Evolutionary conservation across 257 asterid genomes (phyloP).

Genomic region (Lycium barbarum): DNA sequence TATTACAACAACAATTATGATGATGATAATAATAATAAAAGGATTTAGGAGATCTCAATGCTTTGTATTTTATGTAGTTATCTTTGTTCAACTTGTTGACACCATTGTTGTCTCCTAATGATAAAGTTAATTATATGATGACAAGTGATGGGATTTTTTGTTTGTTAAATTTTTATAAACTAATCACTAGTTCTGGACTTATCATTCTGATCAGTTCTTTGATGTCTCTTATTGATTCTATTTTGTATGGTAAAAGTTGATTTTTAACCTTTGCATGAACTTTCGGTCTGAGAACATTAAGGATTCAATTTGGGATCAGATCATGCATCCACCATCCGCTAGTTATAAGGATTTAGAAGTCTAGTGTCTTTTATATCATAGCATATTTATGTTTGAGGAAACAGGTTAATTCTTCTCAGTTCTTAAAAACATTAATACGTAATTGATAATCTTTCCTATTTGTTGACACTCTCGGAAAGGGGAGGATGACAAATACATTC

Average conservation of each 20-base stretch:
- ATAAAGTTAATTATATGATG: neutral
- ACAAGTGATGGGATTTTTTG: neutral
- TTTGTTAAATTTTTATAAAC: neutral
- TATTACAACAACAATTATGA: neutral
- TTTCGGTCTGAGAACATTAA: neutral
- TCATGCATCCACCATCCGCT: neutral
- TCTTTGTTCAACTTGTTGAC: neutral
- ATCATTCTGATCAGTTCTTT: neutral
- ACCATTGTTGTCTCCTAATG: neutral
- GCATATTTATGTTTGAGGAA: neutral
- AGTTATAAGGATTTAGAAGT: slow-evolving; percentile 21
- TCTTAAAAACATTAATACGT: neutral
- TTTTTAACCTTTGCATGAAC: slow-evolving; percentile 16
- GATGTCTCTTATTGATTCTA: neutral
- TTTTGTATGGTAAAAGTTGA: neutral
- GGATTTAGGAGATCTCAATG: slow-evolving; percentile 9
- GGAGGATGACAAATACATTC: neutral
- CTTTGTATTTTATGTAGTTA: neutral
- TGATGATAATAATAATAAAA: neutral
- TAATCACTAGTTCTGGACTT: neutral
- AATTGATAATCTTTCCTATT: neutral
- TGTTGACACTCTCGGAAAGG: neutral
- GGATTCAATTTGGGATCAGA: neutral
- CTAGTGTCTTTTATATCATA: slow-evolving; percentile 8
- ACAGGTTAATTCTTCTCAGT: neutral